Evolutionary conservation across 257 asterid genomes (phyloP), one percentile per base, ranked within the genome.

Genomic region (Petrea volubilis): DNA sequence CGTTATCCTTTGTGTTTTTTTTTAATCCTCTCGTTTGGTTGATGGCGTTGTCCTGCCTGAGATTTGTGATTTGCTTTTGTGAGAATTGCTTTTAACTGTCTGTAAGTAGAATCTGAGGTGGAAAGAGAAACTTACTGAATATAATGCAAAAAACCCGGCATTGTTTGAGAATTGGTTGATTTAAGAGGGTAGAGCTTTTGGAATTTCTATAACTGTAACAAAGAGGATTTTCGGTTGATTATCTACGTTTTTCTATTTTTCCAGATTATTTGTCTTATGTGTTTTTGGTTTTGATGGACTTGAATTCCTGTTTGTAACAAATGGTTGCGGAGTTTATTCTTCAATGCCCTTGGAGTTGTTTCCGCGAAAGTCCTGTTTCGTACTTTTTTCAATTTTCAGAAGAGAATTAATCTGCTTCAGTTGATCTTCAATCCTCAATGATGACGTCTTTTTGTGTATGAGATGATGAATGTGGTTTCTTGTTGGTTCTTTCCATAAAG

Each of bases 171-270:
- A 21, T 41, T 61, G 40, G 52, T 65, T 51, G 56, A 71, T 7
- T 52, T 53, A 53, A 70, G 80, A 66, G 57, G 73, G 46, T 61
- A 29, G 28, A 13, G 50, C 50, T 51, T 11, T n/a, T 70, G 34
- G 41, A 50, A 65, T 40, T 70, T 23, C 13, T 33, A 21, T 44
- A 24, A 3, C 7, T 60, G 64, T 40, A 50, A 1, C n/a, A 14
- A 5, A 20, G 56, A 69, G 63, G 7, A 25, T 41, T 65, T 49
- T 28, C 36, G 0, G 33, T 10, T 12, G 18, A 57, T 38, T 59
- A 14, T 6, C 12, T 49, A 31, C 20, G 41, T 11, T 1, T 38
- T 17, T 7, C 7, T 47, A 4, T 6, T 21, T 64, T 52, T 20
- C 28, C 17, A 4, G 3, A 23, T 18, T 49, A 23, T 20, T 46